A percentile compares a stretch with the other conserved stretches of the same genome.
Evolutionary conservation across 2,329 filamentous ascomycete species (phyloP).

Genomic region (Lachnellula cervina): DNA sequence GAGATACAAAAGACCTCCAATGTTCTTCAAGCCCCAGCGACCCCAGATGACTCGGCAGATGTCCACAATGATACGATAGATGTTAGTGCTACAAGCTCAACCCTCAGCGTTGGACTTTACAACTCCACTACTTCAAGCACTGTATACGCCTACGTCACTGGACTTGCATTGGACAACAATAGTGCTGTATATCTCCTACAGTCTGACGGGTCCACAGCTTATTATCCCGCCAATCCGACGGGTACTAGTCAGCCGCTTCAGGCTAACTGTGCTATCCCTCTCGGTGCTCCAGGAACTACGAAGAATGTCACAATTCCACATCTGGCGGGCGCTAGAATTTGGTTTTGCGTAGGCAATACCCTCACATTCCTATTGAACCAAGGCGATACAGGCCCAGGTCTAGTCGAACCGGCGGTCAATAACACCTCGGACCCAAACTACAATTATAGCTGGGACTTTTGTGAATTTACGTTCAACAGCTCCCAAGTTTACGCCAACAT

Average conservation of each 20-base stretch:
- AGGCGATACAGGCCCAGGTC: conserved; percentile 56
- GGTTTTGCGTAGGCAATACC: conserved; percentile 57
- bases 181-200: conserved; percentile 58
- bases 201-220: conserved; percentile 60
- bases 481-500: conserved; percentile 62
- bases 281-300: conserved; percentile 59
- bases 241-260: conserved; percentile 45
- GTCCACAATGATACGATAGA: not conserved
- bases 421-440: conserved; percentile 61
- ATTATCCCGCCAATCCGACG: conserved; percentile 58
- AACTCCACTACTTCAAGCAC: conserved; percentile 43
- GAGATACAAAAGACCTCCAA: not conserved
- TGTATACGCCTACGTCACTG: conserved; percentile 68
- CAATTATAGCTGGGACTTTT: conserved; percentile 58
- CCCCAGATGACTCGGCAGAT: too few relatives aligned
- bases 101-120: not conserved
- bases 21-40: not conserved
- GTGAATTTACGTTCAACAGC: conserved; percentile 62
- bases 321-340: conserved; percentile 66
- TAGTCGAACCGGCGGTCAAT: conserved; percentile 71
- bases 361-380: conserved; percentile 67
- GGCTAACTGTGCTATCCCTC: conserved; percentile 56
- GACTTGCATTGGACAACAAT: conserved; percentile 55
- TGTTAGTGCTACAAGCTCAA: not conserved
- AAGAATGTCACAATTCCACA: conserved; percentile 62